phyloP scores from a whole-genome alignment of 2,329 filamentous ascomycete genomes.

The Trichophyton verrucosum region DNA sequence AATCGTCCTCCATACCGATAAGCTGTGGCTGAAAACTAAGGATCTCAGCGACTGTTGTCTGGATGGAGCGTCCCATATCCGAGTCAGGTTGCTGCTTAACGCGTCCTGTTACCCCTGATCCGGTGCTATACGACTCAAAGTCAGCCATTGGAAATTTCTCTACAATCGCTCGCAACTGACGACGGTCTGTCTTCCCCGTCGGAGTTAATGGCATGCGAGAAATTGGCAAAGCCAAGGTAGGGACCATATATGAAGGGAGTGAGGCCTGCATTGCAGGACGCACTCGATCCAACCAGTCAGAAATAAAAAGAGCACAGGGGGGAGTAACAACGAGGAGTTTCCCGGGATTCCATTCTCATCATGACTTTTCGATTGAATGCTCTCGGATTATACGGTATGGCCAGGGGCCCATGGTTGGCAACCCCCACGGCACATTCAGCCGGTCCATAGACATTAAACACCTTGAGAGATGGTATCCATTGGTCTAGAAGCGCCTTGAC shows the following conservation, averaged over 20 bases:
- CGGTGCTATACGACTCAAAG: background rate
- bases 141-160: conserved; percentile 9
- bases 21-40: background rate
- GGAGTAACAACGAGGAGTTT: background rate
- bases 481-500: conserved; percentile 14
- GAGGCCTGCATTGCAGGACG: conserved; percentile 2
- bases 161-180: conserved; percentile 13
- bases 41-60: background rate
- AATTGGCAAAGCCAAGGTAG: background rate
- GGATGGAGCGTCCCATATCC: background rate
- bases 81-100: too few relatives aligned
- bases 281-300: background rate
- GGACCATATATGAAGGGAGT: conserved; percentile 8
- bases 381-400: background rate
- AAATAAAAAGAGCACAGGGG: background rate
- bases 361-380: background rate
- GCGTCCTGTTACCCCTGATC: too few relatives aligned
- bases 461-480: conserved; percentile 20
- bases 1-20: background rate
- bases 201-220: background rate
- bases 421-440: conserved; percentile 1
- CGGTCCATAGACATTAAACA: conserved; percentile 28
- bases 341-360: background rate
- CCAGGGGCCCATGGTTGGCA: background rate
- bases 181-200: conserved; percentile 6